A percentile compares a stretch with the other conserved stretches of the same genome.
phyloP scores from a whole-genome alignment of 495 filamentous ascomycete genomes.

The Aspergillus ellipticus region DNA sequence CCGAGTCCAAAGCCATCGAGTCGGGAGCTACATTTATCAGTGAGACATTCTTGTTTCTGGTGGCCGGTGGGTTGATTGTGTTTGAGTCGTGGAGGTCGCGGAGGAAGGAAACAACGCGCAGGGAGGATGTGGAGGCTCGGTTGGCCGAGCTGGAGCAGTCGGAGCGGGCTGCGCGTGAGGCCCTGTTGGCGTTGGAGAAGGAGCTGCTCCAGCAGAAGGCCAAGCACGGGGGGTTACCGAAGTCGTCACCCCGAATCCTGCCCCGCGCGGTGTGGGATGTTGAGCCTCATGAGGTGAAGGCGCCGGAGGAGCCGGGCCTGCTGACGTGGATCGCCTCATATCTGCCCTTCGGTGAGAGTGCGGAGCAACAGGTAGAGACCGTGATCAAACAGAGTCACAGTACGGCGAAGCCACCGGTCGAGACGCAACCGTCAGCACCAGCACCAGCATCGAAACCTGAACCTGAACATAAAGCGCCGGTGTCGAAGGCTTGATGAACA shows the following conservation, averaged over 20 bases:
- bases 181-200: conserved; percentile 65
- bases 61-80: conserved; percentile 73
- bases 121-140: conserved; percentile 70
- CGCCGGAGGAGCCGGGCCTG: conserved; percentile 31
- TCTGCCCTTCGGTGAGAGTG: conserved; percentile 23
- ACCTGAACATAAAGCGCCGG: background rate
- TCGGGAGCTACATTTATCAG: conserved; percentile 92
- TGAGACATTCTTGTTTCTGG: conserved; percentile 81
- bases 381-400: conserved; percentile 11
- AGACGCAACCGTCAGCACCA: background rate
- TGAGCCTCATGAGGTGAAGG: conserved; percentile 14
- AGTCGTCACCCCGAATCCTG: conserved; percentile 35
- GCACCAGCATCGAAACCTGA: background rate
- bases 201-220: conserved; percentile 57
- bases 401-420: background rate
- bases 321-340: conserved; percentile 33
- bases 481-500: conserved; percentile 5
- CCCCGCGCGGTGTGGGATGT: conserved; percentile 44
- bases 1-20: conserved; percentile 92
- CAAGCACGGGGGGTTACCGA: conserved; percentile 32
- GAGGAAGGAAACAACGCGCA: conserved; percentile 69
- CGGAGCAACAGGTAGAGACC: conserved; percentile 15
- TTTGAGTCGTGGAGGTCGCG: conserved; percentile 75
- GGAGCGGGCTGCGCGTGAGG: conserved; percentile 52
- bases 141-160: conserved; percentile 63